phyloP scores from a whole-genome alignment of 164 flowering plant species.

The Taxillus chinensis region DNA sequence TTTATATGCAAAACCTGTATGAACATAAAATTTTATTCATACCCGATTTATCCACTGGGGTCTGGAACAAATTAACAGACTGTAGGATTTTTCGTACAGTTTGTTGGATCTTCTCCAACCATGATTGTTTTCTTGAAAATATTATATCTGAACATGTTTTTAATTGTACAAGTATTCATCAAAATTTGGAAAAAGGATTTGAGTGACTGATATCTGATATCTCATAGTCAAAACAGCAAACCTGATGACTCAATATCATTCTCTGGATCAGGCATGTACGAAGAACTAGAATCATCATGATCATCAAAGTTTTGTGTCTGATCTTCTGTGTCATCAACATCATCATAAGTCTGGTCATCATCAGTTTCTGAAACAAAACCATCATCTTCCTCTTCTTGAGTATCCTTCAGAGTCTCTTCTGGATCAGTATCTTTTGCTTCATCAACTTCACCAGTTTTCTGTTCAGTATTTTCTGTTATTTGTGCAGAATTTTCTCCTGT shows the following conservation, averaged over 20 bases:
- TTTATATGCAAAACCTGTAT: not conserved
- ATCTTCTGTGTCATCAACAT: conserved; percentile 34
- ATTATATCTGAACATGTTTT: conserved; percentile 24
- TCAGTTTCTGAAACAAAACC: conserved; percentile 58
- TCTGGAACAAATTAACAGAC: conserved; percentile 65
- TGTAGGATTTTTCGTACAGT: conserved; percentile 56
- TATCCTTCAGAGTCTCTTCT: conserved; percentile 24
- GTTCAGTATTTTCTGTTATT: conserved; percentile 26
- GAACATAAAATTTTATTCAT: not conserved
- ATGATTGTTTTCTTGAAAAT: conserved; percentile 45
- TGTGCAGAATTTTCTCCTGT: conserved; percentile 65
- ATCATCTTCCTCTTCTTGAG: conserved; percentile 48
- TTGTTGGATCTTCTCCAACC: conserved; percentile 80
- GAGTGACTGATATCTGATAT: not conserved
- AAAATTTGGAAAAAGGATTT: not conserved
- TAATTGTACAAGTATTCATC: conserved; percentile 3
- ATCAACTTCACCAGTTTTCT: conserved; percentile 25
- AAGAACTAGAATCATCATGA: conserved; percentile 39
- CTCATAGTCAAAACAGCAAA: conserved; percentile 9
- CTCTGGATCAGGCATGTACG: conserved; percentile 43
- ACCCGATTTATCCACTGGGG: conserved; percentile 75
- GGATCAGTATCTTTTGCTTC: conserved; percentile 14
- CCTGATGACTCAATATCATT: conserved; percentile 60
- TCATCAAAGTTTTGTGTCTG: conserved; percentile 31
- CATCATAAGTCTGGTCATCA: conserved; percentile 45